A percentile compares a stretch with the other conserved stretches of the same genome.
phyloP scores from a whole-genome alignment of 495 filamentous ascomycete species.

The Daldinia vernicosa region DNA sequence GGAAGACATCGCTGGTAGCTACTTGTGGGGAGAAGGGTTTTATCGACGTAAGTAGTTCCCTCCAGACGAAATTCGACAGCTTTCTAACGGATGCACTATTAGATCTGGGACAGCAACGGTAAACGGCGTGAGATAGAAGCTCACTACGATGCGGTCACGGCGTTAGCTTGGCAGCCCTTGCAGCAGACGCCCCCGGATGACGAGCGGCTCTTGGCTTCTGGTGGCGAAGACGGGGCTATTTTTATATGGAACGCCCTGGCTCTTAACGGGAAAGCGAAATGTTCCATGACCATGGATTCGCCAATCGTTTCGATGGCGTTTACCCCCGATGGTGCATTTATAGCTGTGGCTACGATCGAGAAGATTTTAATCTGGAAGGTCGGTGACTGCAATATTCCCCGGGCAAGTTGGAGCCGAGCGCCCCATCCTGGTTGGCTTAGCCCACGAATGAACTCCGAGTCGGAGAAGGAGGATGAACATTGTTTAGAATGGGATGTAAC shows the following conservation, averaged over 20 bases:
- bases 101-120: constrained; percentile 62
- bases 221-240: constrained; percentile 70
- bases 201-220: constrained; percentile 61
- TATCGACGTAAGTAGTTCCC: constrained; percentile 58
- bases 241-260: constrained; percentile 72
- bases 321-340: constrained; percentile 74
- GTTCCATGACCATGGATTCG: constrained; percentile 64
- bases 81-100: constrained; percentile 26
- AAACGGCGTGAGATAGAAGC: constrained; percentile 57
- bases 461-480: constrained; percentile 61
- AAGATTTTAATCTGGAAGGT: constrained; percentile 76
- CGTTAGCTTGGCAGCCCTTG: constrained; percentile 63
- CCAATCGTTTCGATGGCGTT: constrained; percentile 72
- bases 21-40: constrained; percentile 60
- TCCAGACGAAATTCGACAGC: not conserved
- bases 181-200: constrained; percentile 46
- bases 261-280: constrained; percentile 63
- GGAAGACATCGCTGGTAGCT: constrained; percentile 54
- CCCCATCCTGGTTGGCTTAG: constrained; percentile 61
- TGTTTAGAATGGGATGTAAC: constrained; percentile 80
- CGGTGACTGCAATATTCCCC: constrained; percentile 69
- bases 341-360: constrained; percentile 73
- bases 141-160: constrained; percentile 59
- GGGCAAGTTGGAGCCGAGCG: constrained; percentile 67
- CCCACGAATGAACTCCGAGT: constrained; percentile 53